Conservation (phyloP, 2,329 filamentous ascomycete species). For the Talaromyces albobiverticillius region DNA sequence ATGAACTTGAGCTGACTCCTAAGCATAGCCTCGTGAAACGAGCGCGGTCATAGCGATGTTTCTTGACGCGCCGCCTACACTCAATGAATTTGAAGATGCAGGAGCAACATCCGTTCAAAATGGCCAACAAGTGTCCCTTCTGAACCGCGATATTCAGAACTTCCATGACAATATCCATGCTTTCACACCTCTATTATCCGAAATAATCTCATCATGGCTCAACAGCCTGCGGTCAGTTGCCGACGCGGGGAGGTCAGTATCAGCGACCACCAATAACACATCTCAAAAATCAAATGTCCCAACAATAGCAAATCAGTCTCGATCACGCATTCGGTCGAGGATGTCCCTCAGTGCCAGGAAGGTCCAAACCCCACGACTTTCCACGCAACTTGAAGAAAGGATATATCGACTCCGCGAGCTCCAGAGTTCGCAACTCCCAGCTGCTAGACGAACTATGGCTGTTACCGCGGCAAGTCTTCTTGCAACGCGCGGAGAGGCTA, state of each 20-base stretch:
- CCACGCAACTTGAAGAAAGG: constrained; percentile 28
- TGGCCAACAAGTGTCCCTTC: constrained; percentile 21
- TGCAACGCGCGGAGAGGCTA: constrained; percentile 27
- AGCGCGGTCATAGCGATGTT: constrained; percentile 37
- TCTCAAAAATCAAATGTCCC: constrained; percentile 16
- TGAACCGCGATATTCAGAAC: constrained; percentile 32
- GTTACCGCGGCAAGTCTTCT: constrained; percentile 33
- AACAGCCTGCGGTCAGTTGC: constrained; percentile 27
- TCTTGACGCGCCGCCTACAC: constrained; percentile 27
- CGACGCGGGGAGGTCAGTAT: constrained; percentile 17
- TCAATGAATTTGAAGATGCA: constrained; percentile 8
- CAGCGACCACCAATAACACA: not conserved
- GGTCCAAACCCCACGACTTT: constrained; percentile 18
- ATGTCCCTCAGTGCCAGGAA: constrained; percentile 8
- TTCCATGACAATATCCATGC: constrained; percentile 32
- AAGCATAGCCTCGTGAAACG: constrained; percentile 31
- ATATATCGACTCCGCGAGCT: constrained; percentile 25
- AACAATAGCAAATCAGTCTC: constrained; percentile 16
- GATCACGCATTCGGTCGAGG: constrained; percentile 13
- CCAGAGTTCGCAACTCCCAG: constrained; percentile 33
- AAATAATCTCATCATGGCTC: constrained; percentile 23
- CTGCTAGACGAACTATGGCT: constrained; percentile 32
- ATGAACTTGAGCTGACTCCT: constrained; percentile 17
- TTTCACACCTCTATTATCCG: constrained; percentile 25
- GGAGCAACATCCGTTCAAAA: not conserved